Evolutionary conservation across 306 rosid species (phyloP), one percentile per base, ranked within the genome.

Genomic region (Abrus precatorius): DNA sequence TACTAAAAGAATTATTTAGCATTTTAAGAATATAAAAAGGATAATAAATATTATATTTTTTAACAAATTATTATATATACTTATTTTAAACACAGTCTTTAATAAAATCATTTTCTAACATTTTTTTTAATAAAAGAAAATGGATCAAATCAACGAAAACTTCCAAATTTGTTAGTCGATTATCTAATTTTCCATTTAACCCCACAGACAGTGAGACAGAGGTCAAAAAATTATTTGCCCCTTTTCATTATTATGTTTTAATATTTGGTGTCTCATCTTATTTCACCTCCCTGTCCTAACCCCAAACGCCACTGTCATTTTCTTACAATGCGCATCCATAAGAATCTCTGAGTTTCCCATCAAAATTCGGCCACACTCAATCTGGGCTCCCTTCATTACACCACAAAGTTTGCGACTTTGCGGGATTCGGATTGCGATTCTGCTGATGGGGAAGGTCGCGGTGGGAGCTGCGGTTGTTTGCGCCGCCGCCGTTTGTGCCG

Each of bases 391-490:
- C 20, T n/a, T 56, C 50, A 10, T 44, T 3, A 47, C 3, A 44
- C 7, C 1, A 28, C 48, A 84, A 87, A 87, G 88, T 14, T 78
- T 70, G 52, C 34, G 34, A 47, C 87, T 86, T 78, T 84, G 33
- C 11, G 5, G 72, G 69, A 63, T 69, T 86, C 3, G 38, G 56
- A 74, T 48, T 20, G 13, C 8, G 13, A 60, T 52, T 56, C 34
- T 10, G 64, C 3, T 64, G 48, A 83, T 95, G 99, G 89, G 97
- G 80, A 96, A 93, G 86, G 93, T 89, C 56, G 94, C 87, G 40
- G 97, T 87, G 49, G 91, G 95, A 55, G 94, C 93, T 69, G 89
- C 96, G 27, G 90, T 88, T 67, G 94, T 89, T 7, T 89, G 98
- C 49, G 86, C 99, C 34, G 98, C 93, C 41, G 92, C 94, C 27